Percentiles rank a stretch among this genome's conserved stretches.
Conservation (phyloP, 169 alveolate species). For the Babesia bovis region DNA sequence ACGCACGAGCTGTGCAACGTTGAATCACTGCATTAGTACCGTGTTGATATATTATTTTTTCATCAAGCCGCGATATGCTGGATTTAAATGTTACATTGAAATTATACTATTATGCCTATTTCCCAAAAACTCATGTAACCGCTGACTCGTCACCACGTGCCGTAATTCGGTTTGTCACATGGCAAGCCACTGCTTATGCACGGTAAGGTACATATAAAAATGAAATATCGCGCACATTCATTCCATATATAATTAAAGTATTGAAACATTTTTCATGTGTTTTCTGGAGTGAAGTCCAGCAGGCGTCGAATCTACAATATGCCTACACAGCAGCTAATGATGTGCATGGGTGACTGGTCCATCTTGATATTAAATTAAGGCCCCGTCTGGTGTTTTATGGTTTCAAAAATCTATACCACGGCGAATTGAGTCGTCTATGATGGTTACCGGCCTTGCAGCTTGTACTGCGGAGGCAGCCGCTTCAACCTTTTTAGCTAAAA, state of each 20-base stretch:
- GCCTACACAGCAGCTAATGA: too few species aligned
- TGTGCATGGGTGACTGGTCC: too few species aligned
- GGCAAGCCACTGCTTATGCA: too few species aligned
- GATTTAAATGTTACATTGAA: background rate
- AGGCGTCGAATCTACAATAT: too few species aligned
- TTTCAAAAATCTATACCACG: conserved; percentile 47
- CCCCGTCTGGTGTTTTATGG: background rate
- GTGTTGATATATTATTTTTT: background rate
- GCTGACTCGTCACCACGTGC: conserved; percentile 6
- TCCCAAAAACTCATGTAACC: background rate
- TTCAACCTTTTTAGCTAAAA: conserved; percentile 36
- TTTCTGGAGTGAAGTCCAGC: too few species aligned
- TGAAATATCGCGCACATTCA: too few species aligned
- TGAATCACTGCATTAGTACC: background rate
- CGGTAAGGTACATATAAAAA: too few species aligned
- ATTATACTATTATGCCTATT: background rate
- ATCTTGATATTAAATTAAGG: too few species aligned
- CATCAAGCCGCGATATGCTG: background rate
- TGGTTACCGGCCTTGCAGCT: conserved; percentile 28
- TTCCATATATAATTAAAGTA: too few species aligned
- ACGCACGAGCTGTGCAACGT: background rate
- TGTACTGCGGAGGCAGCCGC: conserved; percentile 35
- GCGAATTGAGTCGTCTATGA: conserved; percentile 59
- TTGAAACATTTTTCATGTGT: too few species aligned
- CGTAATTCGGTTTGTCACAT: background rate